Evolutionary conservation across 257 asterid genomes (phyloP).

Genomic region (Lycium barbarum): DNA sequence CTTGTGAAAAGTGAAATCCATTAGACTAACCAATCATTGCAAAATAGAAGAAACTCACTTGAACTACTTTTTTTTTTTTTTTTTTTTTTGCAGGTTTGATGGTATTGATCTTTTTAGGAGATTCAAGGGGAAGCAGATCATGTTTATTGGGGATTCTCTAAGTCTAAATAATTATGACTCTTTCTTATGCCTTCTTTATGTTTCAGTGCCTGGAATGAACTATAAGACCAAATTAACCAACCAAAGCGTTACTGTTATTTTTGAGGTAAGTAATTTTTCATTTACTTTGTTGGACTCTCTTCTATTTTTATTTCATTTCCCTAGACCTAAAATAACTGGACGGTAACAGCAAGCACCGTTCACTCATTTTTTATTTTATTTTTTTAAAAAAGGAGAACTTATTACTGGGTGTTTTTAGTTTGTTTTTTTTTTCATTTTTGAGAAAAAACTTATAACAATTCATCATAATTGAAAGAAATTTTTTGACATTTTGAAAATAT

Average conservation of each 20-base stretch:
- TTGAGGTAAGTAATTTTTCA: conserved; percentile 20
- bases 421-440: too few species aligned
- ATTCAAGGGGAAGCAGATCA: conserved; percentile 36
- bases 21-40: too few species aligned
- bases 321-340: not conserved
- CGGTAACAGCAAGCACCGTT: too few species aligned
- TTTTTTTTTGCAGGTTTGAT: conserved; percentile 28
- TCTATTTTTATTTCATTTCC: not conserved
- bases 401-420: too few species aligned
- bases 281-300: not conserved
- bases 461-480: not conserved
- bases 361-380: too few species aligned
- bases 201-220: conserved; percentile 30
- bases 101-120: conserved; percentile 34
- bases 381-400: too few species aligned
- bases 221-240: conserved; percentile 17
- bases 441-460: too few species aligned
- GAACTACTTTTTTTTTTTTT: not conserved
- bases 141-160: conserved; percentile 50
- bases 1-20: too few species aligned
- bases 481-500: not conserved
- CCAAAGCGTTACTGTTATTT: conserved; percentile 25
- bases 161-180: conserved; percentile 39
- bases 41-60: not conserved
- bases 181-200: conserved; percentile 38